Evolutionary conservation across 441 rosid genomes (phyloP), one percentile per base, ranked within the genome.

Genomic region (Erysimum cheiri): DNA sequence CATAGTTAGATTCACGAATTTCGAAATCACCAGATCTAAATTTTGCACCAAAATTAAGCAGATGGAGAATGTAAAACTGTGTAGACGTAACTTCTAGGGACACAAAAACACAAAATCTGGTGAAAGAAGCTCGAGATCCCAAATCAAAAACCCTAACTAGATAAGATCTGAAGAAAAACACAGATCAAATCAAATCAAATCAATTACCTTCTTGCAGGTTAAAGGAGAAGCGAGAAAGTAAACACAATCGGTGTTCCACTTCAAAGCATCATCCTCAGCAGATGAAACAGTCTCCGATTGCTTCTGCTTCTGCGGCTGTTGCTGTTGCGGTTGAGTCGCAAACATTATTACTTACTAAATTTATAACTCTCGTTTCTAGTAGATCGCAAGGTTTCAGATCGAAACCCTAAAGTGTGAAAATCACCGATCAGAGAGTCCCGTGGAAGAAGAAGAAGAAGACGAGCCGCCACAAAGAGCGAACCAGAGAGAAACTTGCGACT

Each of bases 211-310:
- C 80, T 90, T 92, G 93, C 99, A 94, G 81, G 98, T 92, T 73
- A 88, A 79, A 81, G 99, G 99, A 63, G 98, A 92, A 11, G 99
- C 98, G 37, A 93, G 94, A 67, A 93, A 93, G 80, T 94, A 94
- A 74, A 94, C 98, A 72, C 99, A 94, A 84, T 94, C 99, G 46
- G 99, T 94, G 73, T 92, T 92, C 80, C 92, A 78, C 80, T 94
- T 94, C 81, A 86, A 75, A 39, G 90, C 92, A 64, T 92, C 99
- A 46, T 92, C 99, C 32, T 84, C 98, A 29, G 92, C 83, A 22
- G 96, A 75, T 6, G 86, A 43, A n/a, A 64, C 56, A 1, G 68
- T 48, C 22, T 76, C 75, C 49, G 83, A 49, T 55, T 73, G 83
- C 37, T 74, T 71, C 63, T 44, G 62, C 37, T 15, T 79, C 50